Percentiles rank a stretch among this genome's conserved stretches.
These are phyloP conservation scores for Intubia oerlemansii DNA, from an alignment of 2,329 filamentous ascomycete species.

Conservation along the genomic window DNA sequence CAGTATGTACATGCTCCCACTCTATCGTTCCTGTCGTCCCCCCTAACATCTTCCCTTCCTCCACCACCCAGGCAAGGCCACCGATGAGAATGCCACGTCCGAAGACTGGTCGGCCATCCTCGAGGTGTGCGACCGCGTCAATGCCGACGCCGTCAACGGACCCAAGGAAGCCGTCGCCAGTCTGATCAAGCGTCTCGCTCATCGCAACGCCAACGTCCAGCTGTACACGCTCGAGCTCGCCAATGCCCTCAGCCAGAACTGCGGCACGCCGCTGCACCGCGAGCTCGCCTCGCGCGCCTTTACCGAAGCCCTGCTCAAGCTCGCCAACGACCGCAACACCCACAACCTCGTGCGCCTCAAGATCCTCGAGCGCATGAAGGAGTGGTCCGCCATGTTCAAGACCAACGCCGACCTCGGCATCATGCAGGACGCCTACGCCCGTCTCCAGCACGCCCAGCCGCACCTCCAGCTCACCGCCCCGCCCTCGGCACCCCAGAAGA, in stretches of 20 bases:
- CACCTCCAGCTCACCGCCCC: conserved; percentile 54
- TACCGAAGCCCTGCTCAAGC: conserved; percentile 76
- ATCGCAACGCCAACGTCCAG: conserved; percentile 90
- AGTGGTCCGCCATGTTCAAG: conserved; percentile 89
- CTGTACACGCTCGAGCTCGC: conserved; percentile 87
- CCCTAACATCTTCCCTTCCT: conserved; percentile 2
- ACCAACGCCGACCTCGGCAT: conserved; percentile 82
- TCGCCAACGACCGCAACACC: conserved; percentile 87
- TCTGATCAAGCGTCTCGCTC: conserved; percentile 78
- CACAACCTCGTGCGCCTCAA: conserved; percentile 93
- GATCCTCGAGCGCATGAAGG: conserved; percentile 89
- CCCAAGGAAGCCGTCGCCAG: conserved; percentile 73
- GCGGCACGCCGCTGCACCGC: conserved; percentile 66
- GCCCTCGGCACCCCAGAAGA: conserved; percentile 85
- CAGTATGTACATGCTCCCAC: conserved; percentile 7
- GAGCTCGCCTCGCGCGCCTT: conserved; percentile 82
- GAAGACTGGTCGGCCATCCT: conserved; percentile 49
- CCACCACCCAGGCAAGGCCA: conserved; percentile 66
- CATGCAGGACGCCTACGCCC: conserved; percentile 88
- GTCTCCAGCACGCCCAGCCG: conserved; percentile 66
- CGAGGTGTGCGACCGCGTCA: conserved; percentile 39
- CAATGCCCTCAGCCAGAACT: conserved; percentile 84
- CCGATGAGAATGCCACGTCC: conserved; percentile 89
- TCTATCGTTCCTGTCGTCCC: background rate
- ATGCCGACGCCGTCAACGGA: conserved; percentile 27